Evolutionary conservation across 2,329 filamentous ascomycete genomes (phyloP), one percentile per base, ranked within the genome.

Genomic region (Trichophaea hybrida): DNA sequence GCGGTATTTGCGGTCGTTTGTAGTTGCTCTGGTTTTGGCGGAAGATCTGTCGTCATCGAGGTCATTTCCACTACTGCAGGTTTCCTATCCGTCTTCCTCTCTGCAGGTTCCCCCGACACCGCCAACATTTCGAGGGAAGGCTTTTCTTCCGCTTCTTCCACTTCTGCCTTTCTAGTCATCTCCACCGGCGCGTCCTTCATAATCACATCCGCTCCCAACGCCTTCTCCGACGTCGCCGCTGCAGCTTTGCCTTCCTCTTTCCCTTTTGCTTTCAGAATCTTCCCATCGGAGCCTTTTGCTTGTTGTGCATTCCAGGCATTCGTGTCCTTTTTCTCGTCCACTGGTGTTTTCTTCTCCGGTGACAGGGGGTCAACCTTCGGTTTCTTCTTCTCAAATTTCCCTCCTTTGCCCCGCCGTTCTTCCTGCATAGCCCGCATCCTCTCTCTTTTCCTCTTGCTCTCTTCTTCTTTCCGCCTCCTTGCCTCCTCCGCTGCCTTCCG

Each of bases 371-470:
- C 40, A 46, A 46, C 40, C 40, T 46, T 46, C 1, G 40, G 40
- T 46, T 46, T 46, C 50, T 53, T 53, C 50, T 53, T 53, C 24
- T 53, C 50, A 24, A 53, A 53, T 32, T 53, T 53, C n/a, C 50
- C 50, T n/a, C 50, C 50, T n/a, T 53, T 53, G 6, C 50, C 50
- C 12, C 50, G 31, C 8, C 50, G 31, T n/a, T n/a, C 50, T 32
- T 53, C 50, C 13, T 53, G 50, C 50, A 53, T 53, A n/a, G 50
- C 50, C 50, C 50, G 4, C 50, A 53, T 53, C 34, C 50, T 35
- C 32, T 53, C 50, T 33, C 50, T n/a, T 33, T 53, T 53, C 33
- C 50, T 53, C 32, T 53, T 53, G 34, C 32, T 53, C 13, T 53
- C 50, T 13, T 53, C 50, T 6, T 53, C 50, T 13, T 53, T 53